Base-by-base conservation (phyloP, 2,329 filamentous ascomycete genomes). In the Pseudocercospora fuligena region DNA sequence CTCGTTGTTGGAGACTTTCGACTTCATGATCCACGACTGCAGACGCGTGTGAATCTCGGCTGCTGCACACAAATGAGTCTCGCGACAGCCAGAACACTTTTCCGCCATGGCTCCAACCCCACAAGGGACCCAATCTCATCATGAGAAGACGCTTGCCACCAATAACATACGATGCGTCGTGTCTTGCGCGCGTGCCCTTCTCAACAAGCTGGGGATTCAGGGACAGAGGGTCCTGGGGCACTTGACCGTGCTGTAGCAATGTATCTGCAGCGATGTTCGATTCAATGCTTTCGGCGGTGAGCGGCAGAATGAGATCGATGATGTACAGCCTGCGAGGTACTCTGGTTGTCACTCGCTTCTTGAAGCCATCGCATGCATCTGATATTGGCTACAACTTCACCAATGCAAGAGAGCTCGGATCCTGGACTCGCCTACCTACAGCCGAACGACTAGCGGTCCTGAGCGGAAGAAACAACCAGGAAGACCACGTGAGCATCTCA, bases 31-130 rank as follows among this genome's bases (percentile, higher is more conserved):
- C 21, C 33, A 27, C 40, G 40, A 59, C 56, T 43, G 60, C 54
- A 54, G 25, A 53, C 56, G 64, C 64, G 64, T 61, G 60, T 62
- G 64, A 66, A 58, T 60, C 40, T 66, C 64, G 64, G 64, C 56
- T 49, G 61, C 29, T 25, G 36, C 61, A 49, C 49, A 14, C 21
- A 16, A 49, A 36, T 9, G 47, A 58, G 36, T 59, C 64, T 59
- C 43, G 51, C 47, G 46, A 53, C 33, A 53, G 31, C 43, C 49
- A 49, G 31, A 57, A 62, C 59, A 19, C 61, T n/a, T 12, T 29
- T 61, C 21, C 43, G 40, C 58, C 40, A 53, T 53, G 36, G 46
- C 54, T 59, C 47, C 59, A 12, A 40, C 19, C 8, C 33, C 21
- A 27, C 57, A 33, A 56, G 27, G 33, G 11, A 31, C 31, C 33